These are phyloP conservation scores for Lasiosphaeris hirsuta DNA, from an alignment of 495 filamentous ascomycete genomes.

Conservation along the genomic window DNA sequence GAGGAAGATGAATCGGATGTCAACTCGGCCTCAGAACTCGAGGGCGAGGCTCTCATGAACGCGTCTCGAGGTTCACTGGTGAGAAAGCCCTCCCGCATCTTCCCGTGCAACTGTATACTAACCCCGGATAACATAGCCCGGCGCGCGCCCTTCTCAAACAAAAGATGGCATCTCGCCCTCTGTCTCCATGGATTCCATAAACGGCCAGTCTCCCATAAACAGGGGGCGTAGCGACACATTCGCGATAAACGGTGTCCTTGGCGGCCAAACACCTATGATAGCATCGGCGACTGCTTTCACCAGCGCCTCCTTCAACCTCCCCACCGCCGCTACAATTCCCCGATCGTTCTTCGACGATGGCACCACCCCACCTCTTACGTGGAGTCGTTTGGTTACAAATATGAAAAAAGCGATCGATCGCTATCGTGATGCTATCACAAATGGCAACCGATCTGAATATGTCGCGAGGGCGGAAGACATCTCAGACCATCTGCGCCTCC, in stretches of 20 bases:
- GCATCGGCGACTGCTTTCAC: constrained; percentile 66
- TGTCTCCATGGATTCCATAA: constrained; percentile 88
- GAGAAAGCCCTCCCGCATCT: constrained; percentile 19
- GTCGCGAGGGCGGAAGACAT: constrained; percentile 93
- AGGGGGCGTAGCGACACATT: constrained; percentile 46
- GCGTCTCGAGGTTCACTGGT: constrained; percentile 51
- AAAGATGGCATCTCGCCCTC: constrained; percentile 79
- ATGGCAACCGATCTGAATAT: constrained; percentile 79
- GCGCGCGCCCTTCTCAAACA: constrained; percentile 59
- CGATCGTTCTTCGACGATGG: constrained; percentile 84
- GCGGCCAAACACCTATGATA: constrained; percentile 52
- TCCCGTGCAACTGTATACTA: constrained; percentile 13
- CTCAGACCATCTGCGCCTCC: constrained; percentile 87
- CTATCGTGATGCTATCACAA: constrained; percentile 80
- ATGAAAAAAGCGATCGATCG: constrained; percentile 84
- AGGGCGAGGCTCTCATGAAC: constrained; percentile 55
- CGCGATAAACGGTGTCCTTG: constrained; percentile 39
- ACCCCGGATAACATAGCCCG: constrained; percentile 37
- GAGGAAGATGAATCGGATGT: constrained; percentile 78
- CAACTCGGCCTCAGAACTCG: constrained; percentile 81
- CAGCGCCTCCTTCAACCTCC: constrained; percentile 53
- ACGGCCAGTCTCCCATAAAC: constrained; percentile 51
- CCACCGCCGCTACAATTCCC: constrained; percentile 60
- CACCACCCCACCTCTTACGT: constrained; percentile 69
- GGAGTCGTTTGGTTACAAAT: constrained; percentile 83